Evolutionary conservation across 805 yeast genomes (phyloP).

Genomic region (Yamadazyma endophytica): DNA sequence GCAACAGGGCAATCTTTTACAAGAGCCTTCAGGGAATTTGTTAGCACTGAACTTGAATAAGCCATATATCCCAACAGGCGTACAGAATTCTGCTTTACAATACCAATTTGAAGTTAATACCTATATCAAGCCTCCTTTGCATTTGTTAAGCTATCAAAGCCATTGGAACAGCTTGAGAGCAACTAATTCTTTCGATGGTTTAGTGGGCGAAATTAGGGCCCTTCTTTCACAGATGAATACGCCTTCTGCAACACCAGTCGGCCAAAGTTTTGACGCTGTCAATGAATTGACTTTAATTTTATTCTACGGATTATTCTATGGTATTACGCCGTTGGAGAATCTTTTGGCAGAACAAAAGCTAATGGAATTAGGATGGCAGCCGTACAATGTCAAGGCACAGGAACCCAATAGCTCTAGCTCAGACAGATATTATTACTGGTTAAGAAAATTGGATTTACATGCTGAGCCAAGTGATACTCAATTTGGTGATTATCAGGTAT

Average conservation of each 20-base stretch:
- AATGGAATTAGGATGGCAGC: constrained; percentile 39
- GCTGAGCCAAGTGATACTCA: constrained; percentile 13
- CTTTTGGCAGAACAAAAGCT: constrained; percentile 38
- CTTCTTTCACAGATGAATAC: too few species aligned
- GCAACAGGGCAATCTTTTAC: constrained; percentile 6
- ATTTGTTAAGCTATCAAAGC: constrained; percentile 30
- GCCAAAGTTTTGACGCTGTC: constrained; percentile 10
- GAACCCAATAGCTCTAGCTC: constrained; percentile 9
- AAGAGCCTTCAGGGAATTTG: too few species aligned
- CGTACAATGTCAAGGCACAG: constrained; percentile 21
- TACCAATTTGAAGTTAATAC: not conserved
- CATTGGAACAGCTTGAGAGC: constrained; percentile 41
- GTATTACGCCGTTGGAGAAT: constrained; percentile 39
- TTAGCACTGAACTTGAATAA: constrained; percentile 25
- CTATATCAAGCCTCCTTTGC: constrained; percentile 30
- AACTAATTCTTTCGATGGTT: constrained; percentile 26
- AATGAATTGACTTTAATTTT: constrained; percentile 37
- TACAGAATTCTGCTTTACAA: constrained; percentile 13
- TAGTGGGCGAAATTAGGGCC: constrained; percentile 25
- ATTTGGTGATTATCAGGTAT: constrained; percentile 37
- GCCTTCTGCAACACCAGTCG: constrained; percentile 3
- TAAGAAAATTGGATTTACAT: constrained; percentile 15
- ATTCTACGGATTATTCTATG: constrained; percentile 41
- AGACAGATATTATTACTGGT: constrained; percentile 15
- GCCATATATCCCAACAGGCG: constrained; percentile 28